A percentile compares a stretch with the other conserved stretches of the same genome.
Evolutionary conservation across 2,329 filamentous ascomycete genomes (phyloP).

Genomic region (Bimuria novae-zelandiae): DNA sequence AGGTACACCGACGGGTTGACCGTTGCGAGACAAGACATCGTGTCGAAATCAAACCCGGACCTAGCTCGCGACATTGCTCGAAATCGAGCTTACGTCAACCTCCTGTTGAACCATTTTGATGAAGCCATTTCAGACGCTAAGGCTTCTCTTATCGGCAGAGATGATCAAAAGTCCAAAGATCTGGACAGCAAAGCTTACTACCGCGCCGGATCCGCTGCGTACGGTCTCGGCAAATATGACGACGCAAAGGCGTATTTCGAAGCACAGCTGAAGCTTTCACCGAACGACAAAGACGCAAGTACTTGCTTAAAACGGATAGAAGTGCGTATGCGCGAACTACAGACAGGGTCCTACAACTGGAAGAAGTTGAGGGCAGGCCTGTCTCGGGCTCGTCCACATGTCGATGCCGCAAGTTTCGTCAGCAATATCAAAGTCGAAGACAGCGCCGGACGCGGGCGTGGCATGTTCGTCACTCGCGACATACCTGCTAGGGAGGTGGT

Average conservation of each 20-base stretch:
- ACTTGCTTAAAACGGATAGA: conserved; percentile 25
- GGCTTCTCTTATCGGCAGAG: conserved; percentile 29
- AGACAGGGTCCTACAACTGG: conserved; percentile 46
- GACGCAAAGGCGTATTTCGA: conserved; percentile 45
- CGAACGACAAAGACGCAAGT: conserved; percentile 42
- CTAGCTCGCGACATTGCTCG: conserved; percentile 41
- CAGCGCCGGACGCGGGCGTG: conserved; percentile 51
- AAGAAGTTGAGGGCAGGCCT: conserved; percentile 39
- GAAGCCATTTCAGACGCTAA: conserved; percentile 38
- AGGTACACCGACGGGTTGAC: conserved; percentile 37
- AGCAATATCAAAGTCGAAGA: conserved; percentile 49
- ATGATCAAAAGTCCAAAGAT: conserved; percentile 32
- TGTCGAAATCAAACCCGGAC: conserved; percentile 21
- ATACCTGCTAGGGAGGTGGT: conserved; percentile 58
- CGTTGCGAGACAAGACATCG: conserved; percentile 25
- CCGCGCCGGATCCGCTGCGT: conserved; percentile 53
- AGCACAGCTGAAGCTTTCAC: conserved; percentile 35
- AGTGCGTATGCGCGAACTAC: conserved; percentile 42
- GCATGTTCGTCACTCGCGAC: conserved; percentile 56
- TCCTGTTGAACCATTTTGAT: conserved; percentile 34
- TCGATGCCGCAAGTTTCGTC: conserved; percentile 57
- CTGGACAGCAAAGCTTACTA: conserved; percentile 52
- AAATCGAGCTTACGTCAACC: conserved; percentile 41
- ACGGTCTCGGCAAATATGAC: conserved; percentile 48
- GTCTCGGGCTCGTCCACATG: conserved; percentile 49